Evolutionary conservation across 306 rosid genomes (phyloP).

Genomic region (Morella rubra): DNA sequence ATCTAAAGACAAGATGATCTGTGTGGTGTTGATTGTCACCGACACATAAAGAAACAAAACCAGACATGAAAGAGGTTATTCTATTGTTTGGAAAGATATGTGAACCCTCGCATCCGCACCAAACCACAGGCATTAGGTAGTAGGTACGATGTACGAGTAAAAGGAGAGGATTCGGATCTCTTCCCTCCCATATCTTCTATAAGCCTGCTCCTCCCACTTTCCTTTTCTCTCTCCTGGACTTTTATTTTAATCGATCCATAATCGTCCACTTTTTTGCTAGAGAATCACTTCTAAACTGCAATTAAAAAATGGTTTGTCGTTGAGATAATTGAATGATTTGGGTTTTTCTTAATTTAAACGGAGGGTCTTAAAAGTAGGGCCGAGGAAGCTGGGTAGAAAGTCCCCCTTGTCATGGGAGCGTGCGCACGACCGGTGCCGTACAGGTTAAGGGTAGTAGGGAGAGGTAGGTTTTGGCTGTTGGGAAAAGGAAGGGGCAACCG

Average conservation of each 20-base stretch:
- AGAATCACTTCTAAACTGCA: background rate
- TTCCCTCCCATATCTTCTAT: constrained; percentile 20
- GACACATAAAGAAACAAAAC: background rate
- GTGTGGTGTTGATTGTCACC: background rate
- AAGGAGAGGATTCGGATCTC: constrained; percentile 49
- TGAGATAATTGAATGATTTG: background rate
- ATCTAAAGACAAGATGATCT: background rate
- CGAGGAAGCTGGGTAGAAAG: constrained; percentile 44
- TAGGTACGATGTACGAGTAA: constrained; percentile 59
- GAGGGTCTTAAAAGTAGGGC: background rate
- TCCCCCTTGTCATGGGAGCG: constrained; percentile 8
- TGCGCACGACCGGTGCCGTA: constrained; percentile 47
- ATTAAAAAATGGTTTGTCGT: background rate
- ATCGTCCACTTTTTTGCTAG: background rate
- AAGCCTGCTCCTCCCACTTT: too few species aligned
- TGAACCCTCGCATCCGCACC: background rate
- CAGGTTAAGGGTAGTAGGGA: constrained; percentile 7
- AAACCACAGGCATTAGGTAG: constrained; percentile 20
- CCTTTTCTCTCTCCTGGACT: background rate
- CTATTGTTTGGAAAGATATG: background rate
- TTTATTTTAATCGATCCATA: background rate
- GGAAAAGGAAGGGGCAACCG: constrained; percentile 15
- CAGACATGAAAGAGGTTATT: too few species aligned
- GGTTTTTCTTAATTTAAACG: background rate
- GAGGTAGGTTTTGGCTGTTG: background rate